phyloP scores from a whole-genome alignment of 305 asterid genomes.

The Fraxinus paxiana region DNA sequence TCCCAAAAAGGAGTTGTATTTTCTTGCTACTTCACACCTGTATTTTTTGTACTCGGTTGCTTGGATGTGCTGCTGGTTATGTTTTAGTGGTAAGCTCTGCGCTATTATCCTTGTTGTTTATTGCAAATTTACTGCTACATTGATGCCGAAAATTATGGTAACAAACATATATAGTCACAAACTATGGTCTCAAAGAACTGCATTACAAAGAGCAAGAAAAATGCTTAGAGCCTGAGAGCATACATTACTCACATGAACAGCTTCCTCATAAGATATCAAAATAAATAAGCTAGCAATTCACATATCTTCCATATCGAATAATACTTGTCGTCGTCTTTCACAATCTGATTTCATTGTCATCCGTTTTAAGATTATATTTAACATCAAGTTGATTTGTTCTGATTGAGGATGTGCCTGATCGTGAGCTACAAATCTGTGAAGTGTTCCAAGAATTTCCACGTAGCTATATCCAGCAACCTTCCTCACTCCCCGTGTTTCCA shows the following conservation, averaged over 20 bases:
- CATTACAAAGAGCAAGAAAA: not conserved
- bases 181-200: not conserved
- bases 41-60: not conserved
- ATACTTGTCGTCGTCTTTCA: constrained; percentile 7
- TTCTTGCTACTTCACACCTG: not conserved
- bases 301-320: not conserved
- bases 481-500: constrained; percentile 76
- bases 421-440: constrained; percentile 66
- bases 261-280: not conserved
- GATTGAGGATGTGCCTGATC: constrained; percentile 53
- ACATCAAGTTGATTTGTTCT: constrained; percentile 44
- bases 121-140: not conserved
- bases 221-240: not conserved
- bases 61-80: not conserved
- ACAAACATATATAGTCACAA: not conserved
- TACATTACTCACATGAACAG: not conserved
- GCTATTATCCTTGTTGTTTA: not conserved
- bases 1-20: not conserved
- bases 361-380: constrained; percentile 37
- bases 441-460: constrained; percentile 58
- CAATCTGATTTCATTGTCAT: constrained; percentile 47
- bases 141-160: not conserved
- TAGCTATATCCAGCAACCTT: constrained; percentile 64
- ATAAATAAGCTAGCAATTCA: not conserved
- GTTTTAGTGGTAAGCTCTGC: not conserved